Evolutionary conservation across 352 stramenopile species (phyloP).

Genomic region (Pythium coloratum): DNA sequence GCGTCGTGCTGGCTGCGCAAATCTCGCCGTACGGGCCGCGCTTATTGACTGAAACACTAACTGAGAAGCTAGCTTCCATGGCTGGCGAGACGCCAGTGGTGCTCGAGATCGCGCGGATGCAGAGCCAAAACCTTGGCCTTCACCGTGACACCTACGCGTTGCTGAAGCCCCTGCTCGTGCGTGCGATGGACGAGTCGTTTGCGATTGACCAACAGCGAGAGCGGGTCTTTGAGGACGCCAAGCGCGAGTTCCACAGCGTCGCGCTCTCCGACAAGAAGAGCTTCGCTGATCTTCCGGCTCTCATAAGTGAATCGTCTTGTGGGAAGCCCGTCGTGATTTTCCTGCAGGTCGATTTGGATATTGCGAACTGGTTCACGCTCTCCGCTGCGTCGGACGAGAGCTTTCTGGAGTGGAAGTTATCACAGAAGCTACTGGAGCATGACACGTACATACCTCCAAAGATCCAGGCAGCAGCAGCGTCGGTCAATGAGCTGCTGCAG

Average conservation of each 20-base stretch:
- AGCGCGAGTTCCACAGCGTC: constrained; percentile 28
- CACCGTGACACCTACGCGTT: constrained; percentile 1
- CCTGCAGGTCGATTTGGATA: constrained; percentile 67
- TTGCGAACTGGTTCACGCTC: constrained; percentile 69
- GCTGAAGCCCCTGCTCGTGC: constrained; percentile 21
- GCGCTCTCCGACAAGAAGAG: constrained; percentile 37
- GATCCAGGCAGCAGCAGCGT: constrained; percentile 26
- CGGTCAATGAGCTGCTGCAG: constrained; percentile 31
- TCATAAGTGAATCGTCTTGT: background rate
- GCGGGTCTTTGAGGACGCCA: constrained; percentile 19
- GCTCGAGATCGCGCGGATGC: constrained; percentile 28
- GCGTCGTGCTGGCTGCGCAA: constrained; percentile 9
- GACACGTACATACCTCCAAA: constrained; percentile 45
- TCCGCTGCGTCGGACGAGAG: constrained; percentile 5
- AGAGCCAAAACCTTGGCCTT: background rate
- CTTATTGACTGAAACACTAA: constrained; percentile 11
- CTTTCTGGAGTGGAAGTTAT: constrained; percentile 42
- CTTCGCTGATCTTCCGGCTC: constrained; percentile 28
- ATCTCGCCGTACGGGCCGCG: constrained; percentile 17
- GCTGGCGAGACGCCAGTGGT: constrained; percentile 26
- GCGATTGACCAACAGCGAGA: constrained; percentile 13
- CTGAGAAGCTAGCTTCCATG: constrained; percentile 18
- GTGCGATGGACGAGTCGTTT: constrained; percentile 26
- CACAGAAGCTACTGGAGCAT: constrained; percentile 44
- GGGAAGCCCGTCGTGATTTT: constrained; percentile 35